Conservation (phyloP, 2,329 filamentous ascomycete species). For the Exophiala bonariae region DNA sequence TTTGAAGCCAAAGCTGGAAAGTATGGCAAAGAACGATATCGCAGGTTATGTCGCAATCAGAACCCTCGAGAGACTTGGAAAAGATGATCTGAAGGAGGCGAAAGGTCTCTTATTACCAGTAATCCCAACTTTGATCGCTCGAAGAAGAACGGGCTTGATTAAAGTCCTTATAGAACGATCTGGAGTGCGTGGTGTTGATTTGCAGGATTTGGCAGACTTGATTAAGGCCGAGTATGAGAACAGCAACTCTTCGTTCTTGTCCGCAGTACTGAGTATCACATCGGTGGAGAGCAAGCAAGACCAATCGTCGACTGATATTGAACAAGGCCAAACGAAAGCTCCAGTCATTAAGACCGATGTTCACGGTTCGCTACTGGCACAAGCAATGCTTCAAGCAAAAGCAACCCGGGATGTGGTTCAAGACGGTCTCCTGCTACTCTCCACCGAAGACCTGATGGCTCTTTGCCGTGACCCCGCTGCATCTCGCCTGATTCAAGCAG, state of each 20-base stretch:
- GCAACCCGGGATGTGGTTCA: constrained; percentile 73
- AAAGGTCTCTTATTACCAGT: constrained; percentile 71
- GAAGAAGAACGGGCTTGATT: constrained; percentile 75
- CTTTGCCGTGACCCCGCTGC: constrained; percentile 64
- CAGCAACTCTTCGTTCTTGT: constrained; percentile 52
- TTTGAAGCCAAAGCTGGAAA: constrained; percentile 76
- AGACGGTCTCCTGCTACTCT: constrained; percentile 64
- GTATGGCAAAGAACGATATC: constrained; percentile 82
- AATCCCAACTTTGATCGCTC: constrained; percentile 70
- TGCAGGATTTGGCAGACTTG: constrained; percentile 54
- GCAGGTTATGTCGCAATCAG: constrained; percentile 84
- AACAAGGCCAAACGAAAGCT: constrained; percentile 51
- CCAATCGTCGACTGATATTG: constrained; percentile 24
- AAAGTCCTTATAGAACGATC: constrained; percentile 83
- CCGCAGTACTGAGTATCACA: constrained; percentile 61
- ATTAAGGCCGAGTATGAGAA: constrained; percentile 60
- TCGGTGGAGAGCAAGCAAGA: constrained; percentile 45
- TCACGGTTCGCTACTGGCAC: constrained; percentile 80
- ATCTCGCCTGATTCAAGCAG: constrained; percentile 65
- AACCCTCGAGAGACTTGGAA: constrained; percentile 79
- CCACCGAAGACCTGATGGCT: constrained; percentile 56
- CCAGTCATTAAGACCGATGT: constrained; percentile 37
- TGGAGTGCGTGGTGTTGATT: constrained; percentile 63
- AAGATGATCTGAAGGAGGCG: constrained; percentile 77
- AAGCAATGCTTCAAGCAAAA: constrained; percentile 73